phyloP scores from a whole-genome alignment of 176 grass and related monocot genomes.

The Pontederia crassipes region DNA sequence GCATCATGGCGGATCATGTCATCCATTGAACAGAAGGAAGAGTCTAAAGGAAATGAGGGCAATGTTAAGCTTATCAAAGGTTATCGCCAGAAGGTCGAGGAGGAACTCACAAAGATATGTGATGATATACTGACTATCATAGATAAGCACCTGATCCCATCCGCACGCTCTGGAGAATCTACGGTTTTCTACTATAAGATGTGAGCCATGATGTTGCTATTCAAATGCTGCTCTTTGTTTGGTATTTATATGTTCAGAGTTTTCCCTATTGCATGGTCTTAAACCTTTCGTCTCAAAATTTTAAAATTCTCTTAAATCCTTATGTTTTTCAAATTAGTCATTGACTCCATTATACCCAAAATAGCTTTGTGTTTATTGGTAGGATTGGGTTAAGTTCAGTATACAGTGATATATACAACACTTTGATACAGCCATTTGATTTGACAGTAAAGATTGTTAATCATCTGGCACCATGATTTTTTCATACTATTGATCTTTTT shows the following conservation, averaged over 20 bases:
- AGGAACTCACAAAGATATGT: constrained; percentile 26
- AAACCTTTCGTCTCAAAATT: neutral
- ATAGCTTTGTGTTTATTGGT: too few species aligned
- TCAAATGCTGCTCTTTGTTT: neutral
- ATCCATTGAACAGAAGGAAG: constrained; percentile 29
- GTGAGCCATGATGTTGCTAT: constrained; percentile 6
- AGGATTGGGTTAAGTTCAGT: too few species aligned
- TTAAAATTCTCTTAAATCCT: too few species aligned
- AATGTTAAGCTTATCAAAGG: constrained; percentile 17
- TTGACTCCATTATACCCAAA: too few species aligned
- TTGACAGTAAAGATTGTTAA: too few species aligned
- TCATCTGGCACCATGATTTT: too few species aligned
- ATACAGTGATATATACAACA: too few species aligned
- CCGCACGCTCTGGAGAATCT: constrained; percentile 9
- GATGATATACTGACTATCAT: constrained; percentile 26
- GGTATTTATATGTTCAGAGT: neutral
- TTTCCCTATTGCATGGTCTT: neutral
- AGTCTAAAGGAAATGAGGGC: constrained; percentile 20
- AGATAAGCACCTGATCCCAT: constrained; percentile 24
- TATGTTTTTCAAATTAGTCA: too few species aligned
- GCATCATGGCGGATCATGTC: constrained; percentile 24
- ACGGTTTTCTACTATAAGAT: constrained; percentile 33
- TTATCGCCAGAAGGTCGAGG: constrained; percentile 26
- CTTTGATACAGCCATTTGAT: too few species aligned
- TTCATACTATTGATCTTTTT: too few species aligned